phyloP scores from a whole-genome alignment of 371 early-diverging fungal species.

The Mortierella sp. region DNA sequence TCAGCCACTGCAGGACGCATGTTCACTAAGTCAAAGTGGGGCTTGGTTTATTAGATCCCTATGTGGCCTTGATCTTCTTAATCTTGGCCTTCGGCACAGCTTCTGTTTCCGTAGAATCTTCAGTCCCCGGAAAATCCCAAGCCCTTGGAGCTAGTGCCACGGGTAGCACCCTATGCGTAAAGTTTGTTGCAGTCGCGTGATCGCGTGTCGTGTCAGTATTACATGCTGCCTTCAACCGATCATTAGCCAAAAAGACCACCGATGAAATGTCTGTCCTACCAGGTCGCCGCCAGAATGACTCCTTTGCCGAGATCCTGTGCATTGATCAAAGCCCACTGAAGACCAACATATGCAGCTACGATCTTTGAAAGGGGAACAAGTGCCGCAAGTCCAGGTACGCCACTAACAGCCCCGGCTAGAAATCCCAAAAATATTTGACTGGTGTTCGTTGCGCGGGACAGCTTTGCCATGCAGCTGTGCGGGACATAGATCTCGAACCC shows the following conservation, averaged over 20 bases:
- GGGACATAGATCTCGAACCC: slow-evolving; percentile 60
- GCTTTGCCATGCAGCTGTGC: slow-evolving; percentile 52
- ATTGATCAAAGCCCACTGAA: slow-evolving; percentile 55
- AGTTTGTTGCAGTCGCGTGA: not conserved
- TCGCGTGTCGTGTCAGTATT: not conserved
- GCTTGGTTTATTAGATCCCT: not conserved
- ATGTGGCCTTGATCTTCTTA: slow-evolving; percentile 14
- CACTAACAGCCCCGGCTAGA: slow-evolving; percentile 36
- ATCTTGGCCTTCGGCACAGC: slow-evolving; percentile 6
- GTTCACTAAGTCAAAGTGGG: no score
- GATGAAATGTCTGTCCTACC: slow-evolving; percentile 41
- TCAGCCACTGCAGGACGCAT: no score
- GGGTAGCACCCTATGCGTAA: slow-evolving; percentile 56
- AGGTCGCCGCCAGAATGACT: slow-evolving; percentile 55
- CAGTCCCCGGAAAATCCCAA: slow-evolving; percentile 48
- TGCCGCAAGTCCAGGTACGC: slow-evolving; percentile 48
- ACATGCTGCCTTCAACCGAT: no score
- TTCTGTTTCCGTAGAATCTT: slow-evolving; percentile 3
- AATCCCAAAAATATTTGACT: slow-evolving; percentile 56
- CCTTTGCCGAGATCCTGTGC: slow-evolving; percentile 51
- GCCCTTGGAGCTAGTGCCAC: slow-evolving; percentile 55
- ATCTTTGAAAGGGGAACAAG: slow-evolving; percentile 52
- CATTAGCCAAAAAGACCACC: no score
- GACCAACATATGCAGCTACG: slow-evolving; percentile 57
- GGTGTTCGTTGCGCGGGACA: slow-evolving; percentile 48